phyloP scores from a whole-genome alignment of 352 stramenopile genomes.

The Globisporangium paddicum region DNA sequence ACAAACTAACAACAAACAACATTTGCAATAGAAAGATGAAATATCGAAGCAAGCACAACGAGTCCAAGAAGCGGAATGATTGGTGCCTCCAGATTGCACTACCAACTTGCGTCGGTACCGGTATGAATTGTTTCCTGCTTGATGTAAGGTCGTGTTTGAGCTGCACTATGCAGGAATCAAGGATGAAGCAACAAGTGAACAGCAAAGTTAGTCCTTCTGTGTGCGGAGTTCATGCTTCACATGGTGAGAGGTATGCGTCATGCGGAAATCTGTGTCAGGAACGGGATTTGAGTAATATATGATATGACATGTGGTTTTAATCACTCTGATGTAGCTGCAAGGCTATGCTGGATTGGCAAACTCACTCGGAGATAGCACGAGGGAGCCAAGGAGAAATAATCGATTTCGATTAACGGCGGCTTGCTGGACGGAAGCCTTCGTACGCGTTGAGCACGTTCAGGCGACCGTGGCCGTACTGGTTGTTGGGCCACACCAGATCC shows the following conservation, averaged over 20 bases:
- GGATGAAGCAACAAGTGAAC: background rate
- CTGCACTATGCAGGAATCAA: background rate
- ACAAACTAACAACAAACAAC: background rate
- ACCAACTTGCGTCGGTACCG: background rate
- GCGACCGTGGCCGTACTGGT: slow-evolving; percentile 33
- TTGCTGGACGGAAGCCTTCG: slow-evolving; percentile 7
- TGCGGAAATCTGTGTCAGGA: too few relatives aligned
- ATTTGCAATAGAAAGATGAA: slow-evolving; percentile 2
- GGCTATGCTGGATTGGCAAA: background rate
- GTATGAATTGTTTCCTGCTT: background rate
- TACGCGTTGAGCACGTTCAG: slow-evolving; percentile 24
- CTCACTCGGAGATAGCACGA: too few relatives aligned
- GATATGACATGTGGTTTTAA: too few relatives aligned
- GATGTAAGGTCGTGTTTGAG: background rate
- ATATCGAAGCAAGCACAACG: background rate
- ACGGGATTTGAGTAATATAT: too few relatives aligned
- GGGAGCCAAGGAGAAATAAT: too few relatives aligned
- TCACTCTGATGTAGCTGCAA: too few relatives aligned
- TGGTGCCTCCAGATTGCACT: background rate
- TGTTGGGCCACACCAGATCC: slow-evolving; percentile 34
- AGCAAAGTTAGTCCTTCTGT: background rate
- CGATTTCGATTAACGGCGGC: background rate
- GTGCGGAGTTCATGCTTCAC: too few relatives aligned
- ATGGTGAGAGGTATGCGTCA: too few relatives aligned
- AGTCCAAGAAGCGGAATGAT: background rate